These are phyloP conservation scores for Neurospora crassa DNA, from an alignment of 2,329 filamentous ascomycete genomes.

Conservation along the genomic window DNA sequence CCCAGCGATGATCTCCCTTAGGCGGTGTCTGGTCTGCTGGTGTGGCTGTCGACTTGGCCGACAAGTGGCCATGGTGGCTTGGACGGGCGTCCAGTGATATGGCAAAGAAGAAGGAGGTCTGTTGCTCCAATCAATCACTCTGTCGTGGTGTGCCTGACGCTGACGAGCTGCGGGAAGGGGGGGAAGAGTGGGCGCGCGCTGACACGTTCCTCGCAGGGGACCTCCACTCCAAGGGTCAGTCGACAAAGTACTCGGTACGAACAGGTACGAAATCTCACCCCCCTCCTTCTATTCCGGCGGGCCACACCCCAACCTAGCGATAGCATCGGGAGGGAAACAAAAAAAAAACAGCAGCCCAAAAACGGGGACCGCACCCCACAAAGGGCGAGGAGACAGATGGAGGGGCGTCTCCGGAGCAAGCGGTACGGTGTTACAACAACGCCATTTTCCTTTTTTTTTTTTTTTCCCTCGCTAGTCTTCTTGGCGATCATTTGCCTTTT, in stretches of 20 bases:
- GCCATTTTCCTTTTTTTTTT: slow-evolving; percentile 16
- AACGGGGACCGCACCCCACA: slow-evolving; percentile 10
- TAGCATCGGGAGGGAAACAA: neutral
- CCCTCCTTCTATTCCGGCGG: neutral
- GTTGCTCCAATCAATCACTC: neutral
- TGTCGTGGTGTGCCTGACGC: neutral
- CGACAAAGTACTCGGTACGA: slow-evolving; percentile 11
- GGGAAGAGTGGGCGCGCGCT: neutral
- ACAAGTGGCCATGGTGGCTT: neutral
- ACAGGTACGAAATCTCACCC: neutral
- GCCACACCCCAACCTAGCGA: neutral
- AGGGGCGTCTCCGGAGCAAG: slow-evolving; percentile 18
- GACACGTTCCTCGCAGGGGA: slow-evolving; percentile 6
- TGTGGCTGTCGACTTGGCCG: neutral
- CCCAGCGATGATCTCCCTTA: neutral
- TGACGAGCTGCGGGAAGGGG: neutral
- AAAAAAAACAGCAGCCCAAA: slow-evolving; percentile 4
- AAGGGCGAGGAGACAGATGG: slow-evolving; percentile 6
- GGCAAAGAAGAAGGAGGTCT: neutral
- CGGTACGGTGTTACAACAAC: slow-evolving; percentile 9
- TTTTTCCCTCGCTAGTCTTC: slow-evolving; percentile 1
- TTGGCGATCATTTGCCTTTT: neutral
- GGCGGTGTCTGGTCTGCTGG: neutral
- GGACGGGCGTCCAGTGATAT: neutral
- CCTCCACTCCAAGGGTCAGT: slow-evolving; percentile 6